phyloP scores from a whole-genome alignment of 306 rosid genomes.

The Vicia sativa region DNA sequence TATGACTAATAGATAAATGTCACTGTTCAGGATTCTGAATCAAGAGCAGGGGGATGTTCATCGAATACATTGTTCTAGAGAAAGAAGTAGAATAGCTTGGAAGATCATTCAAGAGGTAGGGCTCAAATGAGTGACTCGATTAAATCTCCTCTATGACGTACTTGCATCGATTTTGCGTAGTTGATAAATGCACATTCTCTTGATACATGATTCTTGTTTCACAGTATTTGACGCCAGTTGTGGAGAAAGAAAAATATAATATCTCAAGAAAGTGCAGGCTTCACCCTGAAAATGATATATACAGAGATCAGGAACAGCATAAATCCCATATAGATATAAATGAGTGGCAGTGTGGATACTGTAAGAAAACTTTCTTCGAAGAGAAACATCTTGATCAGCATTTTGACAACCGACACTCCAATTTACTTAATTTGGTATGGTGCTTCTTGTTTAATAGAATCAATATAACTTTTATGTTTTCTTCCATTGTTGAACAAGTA shows the following conservation, averaged over 20 bases:
- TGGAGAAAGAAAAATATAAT: conserved; percentile 55
- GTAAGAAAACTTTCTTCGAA: conserved; percentile 55
- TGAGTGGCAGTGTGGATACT: conserved; percentile 61
- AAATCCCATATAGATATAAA: conserved; percentile 49
- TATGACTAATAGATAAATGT: conserved; percentile 40
- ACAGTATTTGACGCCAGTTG: conserved; percentile 60
- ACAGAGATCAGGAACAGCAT: conserved; percentile 61
- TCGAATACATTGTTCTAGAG: conserved; percentile 61
- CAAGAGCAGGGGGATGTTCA: conserved; percentile 42
- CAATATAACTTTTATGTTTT: not conserved
- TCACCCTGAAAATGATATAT: conserved; percentile 58
- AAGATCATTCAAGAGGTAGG: conserved; percentile 60
- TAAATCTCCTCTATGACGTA: conserved; percentile 19
- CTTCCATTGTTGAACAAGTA: conserved; percentile 18
- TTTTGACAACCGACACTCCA: conserved; percentile 73
- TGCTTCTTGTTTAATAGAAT: conserved; percentile 24
- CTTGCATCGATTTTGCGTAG: conserved; percentile 4
- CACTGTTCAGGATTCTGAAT: conserved; percentile 43
- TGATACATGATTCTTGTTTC: conserved; percentile 36
- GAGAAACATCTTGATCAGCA: conserved; percentile 75
- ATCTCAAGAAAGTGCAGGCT: conserved; percentile 50
- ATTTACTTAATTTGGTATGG: conserved; percentile 65
- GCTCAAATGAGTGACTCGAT: conserved; percentile 16
- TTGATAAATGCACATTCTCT: conserved; percentile 21
- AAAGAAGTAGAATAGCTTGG: conserved; percentile 63